Evolutionary conservation across 306 rosid genomes (phyloP), one percentile per base, ranked within the genome.

Genomic region (Malus domestica): DNA sequence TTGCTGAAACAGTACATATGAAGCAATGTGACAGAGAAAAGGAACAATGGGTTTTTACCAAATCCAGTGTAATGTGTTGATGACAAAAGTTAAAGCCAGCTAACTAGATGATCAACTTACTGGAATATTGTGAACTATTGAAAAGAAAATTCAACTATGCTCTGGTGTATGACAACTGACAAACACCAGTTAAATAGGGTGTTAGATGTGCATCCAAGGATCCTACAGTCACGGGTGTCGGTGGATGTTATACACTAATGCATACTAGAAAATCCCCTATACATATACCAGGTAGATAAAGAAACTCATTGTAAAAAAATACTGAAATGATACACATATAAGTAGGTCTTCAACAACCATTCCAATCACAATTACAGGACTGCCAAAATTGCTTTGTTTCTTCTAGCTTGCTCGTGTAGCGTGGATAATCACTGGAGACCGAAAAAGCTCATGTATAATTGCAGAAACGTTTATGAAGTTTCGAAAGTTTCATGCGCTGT

Each of bases 301-400:
- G 6, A 49, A 49, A 49, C 20, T 49, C 55, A 49, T 15, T 49
- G 20, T 38, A 38, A 46, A 46, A 49, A 49, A 15, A 49, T 15
- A 15, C 55, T 49, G 55, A 49, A 15, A 2, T 15, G 55, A 49
- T 14, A 49, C 16, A 49, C 55, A 4, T 15, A 49, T 49, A 49
- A 49, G 55, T 49, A 15, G 8, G 55, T 18, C 55, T 70, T 80
- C 70, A 73, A 80, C 71, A 68, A 30, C 70, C 79, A 16, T 42
- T 79, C 74, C 78, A 42, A 29, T 30, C 67, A n/a, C 25, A 66
- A 35, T 64, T 40, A 55, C 54, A 66, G 20, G 40, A 61, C 60
- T 9, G 29, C 76, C 66, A 72, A 38, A 61, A 19, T 62, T 58
- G 35, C 25, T 38, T 19, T 55, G 66, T 23, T 55, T 55, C 14